Evolutionary conservation across 2,329 filamentous ascomycete species (phyloP).

Genomic region (Ceratocystis diversiconidia): DNA sequence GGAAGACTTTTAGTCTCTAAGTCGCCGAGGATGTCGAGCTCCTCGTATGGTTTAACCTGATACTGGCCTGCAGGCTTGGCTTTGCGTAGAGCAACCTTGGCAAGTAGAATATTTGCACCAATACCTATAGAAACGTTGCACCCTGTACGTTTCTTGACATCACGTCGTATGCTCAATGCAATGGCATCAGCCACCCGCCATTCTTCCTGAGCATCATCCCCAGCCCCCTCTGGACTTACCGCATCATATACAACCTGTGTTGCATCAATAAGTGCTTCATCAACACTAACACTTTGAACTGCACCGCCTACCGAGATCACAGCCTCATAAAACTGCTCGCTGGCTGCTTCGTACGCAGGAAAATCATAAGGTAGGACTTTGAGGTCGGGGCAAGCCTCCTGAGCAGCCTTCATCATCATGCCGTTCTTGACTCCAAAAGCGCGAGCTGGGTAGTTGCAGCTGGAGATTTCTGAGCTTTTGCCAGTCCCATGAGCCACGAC

Average conservation of each 20-base stretch:
- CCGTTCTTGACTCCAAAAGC: slow-evolving; percentile 84
- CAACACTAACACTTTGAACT: slow-evolving; percentile 92
- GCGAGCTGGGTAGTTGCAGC: slow-evolving; percentile 88
- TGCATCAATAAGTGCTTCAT: slow-evolving; percentile 82
- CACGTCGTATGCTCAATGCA: slow-evolving; percentile 49
- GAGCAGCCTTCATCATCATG: slow-evolving; percentile 96
- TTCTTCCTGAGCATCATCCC: slow-evolving; percentile 43
- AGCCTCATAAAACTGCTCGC: slow-evolving; percentile 70
- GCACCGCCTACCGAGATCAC: slow-evolving; percentile 66
- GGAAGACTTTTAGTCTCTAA: slow-evolving; percentile 71
- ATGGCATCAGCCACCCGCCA: slow-evolving; percentile 56
- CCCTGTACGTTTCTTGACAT: slow-evolving; percentile 59
- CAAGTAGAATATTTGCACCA: slow-evolving; percentile 76
- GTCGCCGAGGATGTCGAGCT: slow-evolving; percentile 61
- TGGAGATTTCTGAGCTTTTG: slow-evolving; percentile 84
- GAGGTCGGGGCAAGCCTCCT: slow-evolving; percentile 68
- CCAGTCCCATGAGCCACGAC: slow-evolving; percentile 82
- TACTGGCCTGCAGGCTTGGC: slow-evolving; percentile 91
- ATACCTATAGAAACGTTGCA: slow-evolving; percentile 90
- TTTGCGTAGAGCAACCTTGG: slow-evolving; percentile 77
- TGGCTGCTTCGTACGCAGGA: slow-evolving; percentile 83
- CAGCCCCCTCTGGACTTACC: slow-evolving; percentile 48
- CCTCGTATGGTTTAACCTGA: slow-evolving; percentile 69
- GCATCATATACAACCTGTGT: slow-evolving; percentile 53
- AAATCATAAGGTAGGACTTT: slow-evolving; percentile 95